Evolutionary conservation across 75 land plant genomes (phyloP).

Genomic region (Sequoiadendron giganteum): DNA sequence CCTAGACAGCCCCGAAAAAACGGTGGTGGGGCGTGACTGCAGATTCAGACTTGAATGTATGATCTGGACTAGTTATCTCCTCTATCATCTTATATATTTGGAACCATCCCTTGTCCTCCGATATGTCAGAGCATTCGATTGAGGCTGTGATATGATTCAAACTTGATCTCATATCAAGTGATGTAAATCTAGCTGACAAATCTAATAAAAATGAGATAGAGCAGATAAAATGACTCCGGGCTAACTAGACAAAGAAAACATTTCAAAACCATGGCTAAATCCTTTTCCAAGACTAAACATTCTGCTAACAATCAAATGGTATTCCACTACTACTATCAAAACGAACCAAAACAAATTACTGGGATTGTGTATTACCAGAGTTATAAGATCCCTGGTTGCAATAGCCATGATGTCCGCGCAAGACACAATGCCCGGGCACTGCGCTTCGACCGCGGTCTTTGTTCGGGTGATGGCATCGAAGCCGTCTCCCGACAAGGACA

Average conservation of each 20-base stretch:
- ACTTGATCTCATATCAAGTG: too few species aligned
- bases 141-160: too few species aligned
- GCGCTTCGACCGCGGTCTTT: constrained; percentile 39
- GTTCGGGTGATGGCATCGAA: constrained; percentile 50
- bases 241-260: neutral
- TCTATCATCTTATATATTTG: too few species aligned
- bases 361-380: constrained; percentile 34
- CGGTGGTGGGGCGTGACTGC: too few species aligned
- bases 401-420: constrained; percentile 61
- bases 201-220: too few species aligned
- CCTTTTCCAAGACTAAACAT: too few species aligned
- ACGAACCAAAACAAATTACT: too few species aligned
- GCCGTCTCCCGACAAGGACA: constrained; percentile 39
- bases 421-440: constrained; percentile 61
- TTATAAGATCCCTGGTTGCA: constrained; percentile 45
- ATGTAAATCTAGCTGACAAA: neutral
- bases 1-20: too few species aligned
- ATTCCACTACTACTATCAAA: neutral
- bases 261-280: neutral
- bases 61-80: too few species aligned
- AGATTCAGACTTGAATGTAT: too few species aligned
- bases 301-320: too few species aligned
- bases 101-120: neutral
- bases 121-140: neutral
- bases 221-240: neutral